Evolutionary conservation across 352 stramenopile species (phyloP), one percentile per base, ranked within the genome.

Genomic region (Globisporangium rhizosaccharum): DNA sequence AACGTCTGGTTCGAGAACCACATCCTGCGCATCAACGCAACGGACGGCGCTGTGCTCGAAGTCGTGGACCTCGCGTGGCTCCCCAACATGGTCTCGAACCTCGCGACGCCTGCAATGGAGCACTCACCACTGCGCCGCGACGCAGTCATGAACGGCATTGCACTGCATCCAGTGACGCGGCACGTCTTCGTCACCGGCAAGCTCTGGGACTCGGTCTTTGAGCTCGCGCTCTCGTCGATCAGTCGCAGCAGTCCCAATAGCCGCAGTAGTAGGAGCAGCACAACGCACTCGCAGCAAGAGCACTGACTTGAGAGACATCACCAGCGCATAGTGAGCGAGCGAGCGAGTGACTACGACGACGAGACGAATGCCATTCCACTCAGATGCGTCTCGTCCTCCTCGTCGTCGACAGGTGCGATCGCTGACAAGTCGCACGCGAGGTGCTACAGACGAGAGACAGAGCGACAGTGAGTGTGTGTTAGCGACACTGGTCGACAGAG

Each of bases 71-170:
- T 96, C 15, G 59, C 67, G 30, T 87, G 79, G 76, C 60, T 94
- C 36, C 48, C 59, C 11, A 80, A 65, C 28, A 80, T 93, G 54
- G 85, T 85, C 17, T 57, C 75, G 48, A 87, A 91, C 56, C 59
- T 77, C 28, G 68, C 83, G 26, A 70, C 64, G 0, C 56, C 79
- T 30, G 64, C 63, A 33, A 85, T 93, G 53, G 73, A 78, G 36
- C 58, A 72, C 41, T 65, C 67, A 1, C 62, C 59, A 15, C 71
- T 68, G 36, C 70, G 72, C 28, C 52, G 53, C 8, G 84, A 96
- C 18, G 85, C 86, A 12, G 88, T 96, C 49, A 92, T 96, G 76
- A 96, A 96, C 66, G 88, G 88, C 60, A 96, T 96, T 54, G 88
- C 86, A 15, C 92, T 81, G 53, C 73, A 96, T 54, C 74, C 79